Base-by-base conservation (phyloP, 1,284 basidiomycete species). In the Sanghuangporus sanghuang region DNA sequence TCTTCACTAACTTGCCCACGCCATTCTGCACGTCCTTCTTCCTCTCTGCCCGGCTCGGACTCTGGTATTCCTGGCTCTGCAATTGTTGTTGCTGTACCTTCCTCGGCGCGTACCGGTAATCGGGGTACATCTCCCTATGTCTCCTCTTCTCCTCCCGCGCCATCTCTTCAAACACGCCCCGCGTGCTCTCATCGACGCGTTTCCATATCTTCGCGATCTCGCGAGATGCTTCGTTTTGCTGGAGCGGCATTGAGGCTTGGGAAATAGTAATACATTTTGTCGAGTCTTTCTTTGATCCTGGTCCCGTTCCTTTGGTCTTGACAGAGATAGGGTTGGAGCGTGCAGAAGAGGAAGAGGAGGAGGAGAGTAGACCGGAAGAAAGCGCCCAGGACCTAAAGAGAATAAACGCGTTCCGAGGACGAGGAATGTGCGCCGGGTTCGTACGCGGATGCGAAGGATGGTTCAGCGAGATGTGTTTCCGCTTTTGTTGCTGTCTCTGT, bases 401-500 rank as follows among this genome's bases (percentile, higher is more conserved):
- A 71, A 95, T 95, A 75, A 94, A 95, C 39, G 93, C 92, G 72
- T 95, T 95, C 3, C 91, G 87, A 0, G 93, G 93, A 18, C 92
- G 85, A 53, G 92, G 92, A 69, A 94, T 88, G 71, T 94, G 90
- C 21, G 14, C 23, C 21, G 38, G 61, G 61, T 46, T 46, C 16
- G 44, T 46, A 14, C 44, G 44, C 18, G 60, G n/a, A 49, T 49
- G 40, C 2, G 39, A 16, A 18, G 44, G 35, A 38, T 39, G 44
- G 16, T 46, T 46, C 16, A 46, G 42, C 16, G 53, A 3, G 9
- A 46, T 16, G 54, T 64, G 63, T 21, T 64, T 64, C 32, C 63
- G 58, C 46, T 60, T 64, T 14, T 21, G 27, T 35, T 5, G 46
- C 16, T 21, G 16, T 14, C n/a, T 44, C 46, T 14, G 18, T 46